phyloP scores from a whole-genome alignment of 352 stramenopile species.

The Globisporangium alternatum region DNA sequence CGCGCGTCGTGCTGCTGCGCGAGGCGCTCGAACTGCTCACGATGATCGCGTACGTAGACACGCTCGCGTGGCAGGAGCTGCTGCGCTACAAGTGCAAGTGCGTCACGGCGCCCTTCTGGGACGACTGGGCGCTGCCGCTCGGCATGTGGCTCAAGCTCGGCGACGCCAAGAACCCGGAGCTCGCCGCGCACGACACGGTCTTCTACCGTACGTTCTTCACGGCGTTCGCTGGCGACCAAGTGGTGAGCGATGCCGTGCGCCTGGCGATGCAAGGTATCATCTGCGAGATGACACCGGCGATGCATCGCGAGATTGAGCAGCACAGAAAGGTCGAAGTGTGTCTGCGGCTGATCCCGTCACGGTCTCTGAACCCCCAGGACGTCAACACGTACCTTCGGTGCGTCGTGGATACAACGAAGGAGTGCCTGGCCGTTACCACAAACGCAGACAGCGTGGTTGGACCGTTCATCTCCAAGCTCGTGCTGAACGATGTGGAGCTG shows the following conservation, averaged over 20 bases:
- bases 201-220: slow-evolving; percentile 9
- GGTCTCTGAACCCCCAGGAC: not conserved
- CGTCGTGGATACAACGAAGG: not conserved
- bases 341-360: not conserved
- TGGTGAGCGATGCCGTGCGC: not conserved
- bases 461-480: slow-evolving; percentile 1
- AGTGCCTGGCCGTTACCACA: slow-evolving; percentile 4
- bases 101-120: slow-evolving; percentile 7
- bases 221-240: not conserved
- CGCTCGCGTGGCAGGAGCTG: slow-evolving; percentile 9
- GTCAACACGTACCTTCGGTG: not conserved
- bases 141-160: slow-evolving; percentile 2
- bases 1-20: slow-evolving; percentile 2
- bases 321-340: not conserved
- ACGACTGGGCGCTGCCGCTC: not conserved
- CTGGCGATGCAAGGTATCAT: slow-evolving; percentile 1
- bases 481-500: slow-evolving; percentile 7
- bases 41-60: slow-evolving; percentile 1
- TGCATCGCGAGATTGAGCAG: not conserved
- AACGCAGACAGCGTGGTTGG: not conserved
- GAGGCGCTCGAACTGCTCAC: slow-evolving; percentile 10
- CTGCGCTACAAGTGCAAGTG: slow-evolving; percentile 10
- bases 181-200: not conserved
- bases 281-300: slow-evolving; percentile 8
- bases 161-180: slow-evolving; percentile 1